Conservation (phyloP, 148 eudicot genomes). For the Linanthus parryae region DNA sequence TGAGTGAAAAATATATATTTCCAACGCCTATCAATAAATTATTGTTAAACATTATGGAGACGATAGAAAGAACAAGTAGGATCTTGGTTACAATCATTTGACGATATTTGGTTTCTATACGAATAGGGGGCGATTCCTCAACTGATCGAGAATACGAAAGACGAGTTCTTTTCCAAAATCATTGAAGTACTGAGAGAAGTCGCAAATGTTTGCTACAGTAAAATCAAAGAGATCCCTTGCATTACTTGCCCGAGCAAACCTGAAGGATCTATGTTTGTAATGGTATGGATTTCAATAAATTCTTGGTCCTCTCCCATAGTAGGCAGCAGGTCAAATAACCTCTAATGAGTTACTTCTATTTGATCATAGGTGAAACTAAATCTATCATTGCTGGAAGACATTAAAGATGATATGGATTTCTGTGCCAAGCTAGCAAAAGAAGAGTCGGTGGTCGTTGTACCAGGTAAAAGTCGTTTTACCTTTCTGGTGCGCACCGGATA, state of each 20-base stretch:
- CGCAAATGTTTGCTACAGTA: constrained; percentile 36
- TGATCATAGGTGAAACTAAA: constrained; percentile 50
- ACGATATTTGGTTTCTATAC: too few relatives aligned
- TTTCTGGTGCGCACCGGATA: too few relatives aligned
- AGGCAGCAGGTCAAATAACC: too few relatives aligned
- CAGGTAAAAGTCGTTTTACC: too few relatives aligned
- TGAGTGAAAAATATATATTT: too few relatives aligned
- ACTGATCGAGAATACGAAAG: constrained; percentile 36
- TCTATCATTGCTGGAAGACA: constrained; percentile 36
- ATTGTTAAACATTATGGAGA: too few relatives aligned
- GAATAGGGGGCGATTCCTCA: constrained; percentile 52
- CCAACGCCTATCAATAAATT: too few relatives aligned
- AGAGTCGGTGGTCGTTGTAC: constrained; percentile 40
- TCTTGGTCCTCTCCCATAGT: too few relatives aligned
- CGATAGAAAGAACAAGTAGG: too few relatives aligned
- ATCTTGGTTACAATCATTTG: too few relatives aligned
- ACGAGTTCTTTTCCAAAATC: constrained; percentile 40
- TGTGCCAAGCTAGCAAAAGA: constrained; percentile 62
- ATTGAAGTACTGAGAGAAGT: constrained; percentile 21
- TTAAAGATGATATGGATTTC: constrained; percentile 54
- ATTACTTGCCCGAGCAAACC: constrained; percentile 53
- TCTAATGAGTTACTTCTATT: too few relatives aligned
- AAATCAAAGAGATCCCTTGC: constrained; percentile 41
- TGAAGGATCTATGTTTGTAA: constrained; percentile 56
- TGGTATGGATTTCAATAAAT: constrained; percentile 23